Conservation (phyloP, 108 stramenopile species). For the Fragilaria radians region DNA sequence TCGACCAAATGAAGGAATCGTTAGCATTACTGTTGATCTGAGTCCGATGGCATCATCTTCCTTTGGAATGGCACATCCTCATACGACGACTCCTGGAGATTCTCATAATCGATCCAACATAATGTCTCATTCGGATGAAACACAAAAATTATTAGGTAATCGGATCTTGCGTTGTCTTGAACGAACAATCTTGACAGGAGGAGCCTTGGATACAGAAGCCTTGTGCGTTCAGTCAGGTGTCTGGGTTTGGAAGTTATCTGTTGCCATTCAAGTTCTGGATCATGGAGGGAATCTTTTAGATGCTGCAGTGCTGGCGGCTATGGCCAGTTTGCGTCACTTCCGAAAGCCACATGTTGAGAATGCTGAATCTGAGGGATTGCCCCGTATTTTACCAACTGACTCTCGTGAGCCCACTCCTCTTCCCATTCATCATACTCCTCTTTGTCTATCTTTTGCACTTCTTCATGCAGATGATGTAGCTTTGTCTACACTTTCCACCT, state of each 20-base stretch:
- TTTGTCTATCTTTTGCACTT: conserved; percentile 84
- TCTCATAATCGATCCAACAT: conserved; percentile 16
- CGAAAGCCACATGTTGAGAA: conserved; percentile 69
- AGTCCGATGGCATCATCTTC: conserved; percentile 76
- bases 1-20: conserved; percentile 83
- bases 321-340: conserved; percentile 89
- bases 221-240: conserved; percentile 72
- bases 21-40: conserved; percentile 77
- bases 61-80: conserved; percentile 51
- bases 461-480: conserved; percentile 57
- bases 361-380: conserved; percentile 1
- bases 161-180: conserved; percentile 67
- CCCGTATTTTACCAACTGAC: conserved; percentile 16
- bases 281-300: conserved; percentile 84
- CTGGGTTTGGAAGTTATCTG: conserved; percentile 86
- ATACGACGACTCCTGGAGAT: conserved; percentile 40
- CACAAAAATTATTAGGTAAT: conserved; percentile 50
- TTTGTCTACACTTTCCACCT: conserved; percentile 25
- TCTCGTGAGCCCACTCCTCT: conserved; percentile 87
- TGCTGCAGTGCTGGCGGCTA: conserved; percentile 80
- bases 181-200: conserved; percentile 60
- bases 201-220: conserved; percentile 87
- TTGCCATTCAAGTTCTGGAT: conserved; percentile 73
- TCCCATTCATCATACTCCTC: conserved; percentile 90
- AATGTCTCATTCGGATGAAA: conserved; percentile 24